These are phyloP conservation scores for Neofusicoccum kwambonambiense DNA, from an alignment of 2,329 filamentous ascomycete species.

Conservation along the genomic window DNA sequence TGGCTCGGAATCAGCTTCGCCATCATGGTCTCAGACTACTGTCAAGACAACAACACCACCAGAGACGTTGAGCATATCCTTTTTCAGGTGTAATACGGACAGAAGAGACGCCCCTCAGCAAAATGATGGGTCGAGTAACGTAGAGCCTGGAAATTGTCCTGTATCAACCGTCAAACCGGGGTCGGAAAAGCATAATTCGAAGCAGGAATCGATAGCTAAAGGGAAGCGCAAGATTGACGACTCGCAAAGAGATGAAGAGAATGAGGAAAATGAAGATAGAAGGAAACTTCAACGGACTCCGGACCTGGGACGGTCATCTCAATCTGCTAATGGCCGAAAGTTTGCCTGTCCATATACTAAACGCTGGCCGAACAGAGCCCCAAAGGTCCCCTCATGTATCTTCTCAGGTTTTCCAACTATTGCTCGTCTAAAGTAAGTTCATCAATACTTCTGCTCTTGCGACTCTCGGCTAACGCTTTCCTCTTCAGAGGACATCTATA, in stretches of 20 bases:
- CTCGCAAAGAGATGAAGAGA: background rate
- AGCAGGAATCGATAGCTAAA: background rate
- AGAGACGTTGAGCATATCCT: background rate
- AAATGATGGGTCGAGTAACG: background rate
- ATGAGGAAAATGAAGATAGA: background rate
- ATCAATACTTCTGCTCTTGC: background rate
- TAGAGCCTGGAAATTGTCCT: no score
- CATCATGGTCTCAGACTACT: background rate
- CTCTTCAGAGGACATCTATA: background rate
- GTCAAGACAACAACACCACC: background rate
- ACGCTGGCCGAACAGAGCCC: background rate
- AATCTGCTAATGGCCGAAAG: background rate
- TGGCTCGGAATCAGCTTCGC: background rate
- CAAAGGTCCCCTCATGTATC: background rate
- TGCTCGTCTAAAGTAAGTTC: background rate
- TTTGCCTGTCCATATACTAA: background rate
- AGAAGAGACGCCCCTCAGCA: background rate
- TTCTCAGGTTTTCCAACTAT: background rate
- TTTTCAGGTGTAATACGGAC: no score
- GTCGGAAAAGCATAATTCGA: background rate
- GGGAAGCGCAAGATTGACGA: background rate
- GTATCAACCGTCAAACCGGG: background rate
- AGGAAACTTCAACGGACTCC: background rate
- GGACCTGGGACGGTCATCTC: background rate
- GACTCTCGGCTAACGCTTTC: background rate